Conservation (phyloP, 2,329 filamentous ascomycete genomes). For the Ceratocystiopsis minuta region DNA sequence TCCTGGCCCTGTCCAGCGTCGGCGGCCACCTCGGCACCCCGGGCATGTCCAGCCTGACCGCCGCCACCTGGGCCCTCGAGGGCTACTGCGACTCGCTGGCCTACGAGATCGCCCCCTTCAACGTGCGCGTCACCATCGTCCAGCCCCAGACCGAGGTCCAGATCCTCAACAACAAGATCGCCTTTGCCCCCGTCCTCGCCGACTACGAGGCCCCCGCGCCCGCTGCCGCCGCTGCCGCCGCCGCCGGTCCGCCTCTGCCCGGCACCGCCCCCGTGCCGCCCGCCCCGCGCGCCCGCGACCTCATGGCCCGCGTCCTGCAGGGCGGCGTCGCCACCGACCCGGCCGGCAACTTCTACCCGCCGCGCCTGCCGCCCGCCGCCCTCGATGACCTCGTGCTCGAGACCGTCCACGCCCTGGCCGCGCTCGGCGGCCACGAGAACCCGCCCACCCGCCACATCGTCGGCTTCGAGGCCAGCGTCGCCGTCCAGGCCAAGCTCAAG, state of each 20-base stretch:
- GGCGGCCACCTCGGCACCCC: slow-evolving; percentile 87
- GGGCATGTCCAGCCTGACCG: slow-evolving; percentile 77
- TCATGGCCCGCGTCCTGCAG: slow-evolving; percentile 65
- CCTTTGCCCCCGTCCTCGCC: slow-evolving; percentile 59
- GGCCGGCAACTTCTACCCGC: slow-evolving; percentile 53
- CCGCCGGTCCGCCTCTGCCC: too few species aligned
- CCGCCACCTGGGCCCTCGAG: slow-evolving; percentile 85
- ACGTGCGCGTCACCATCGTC: slow-evolving; percentile 87
- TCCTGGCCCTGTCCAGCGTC: slow-evolving; percentile 77
- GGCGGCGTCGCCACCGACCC: slow-evolving; percentile 40
- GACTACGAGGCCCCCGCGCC: slow-evolving; percentile 15
- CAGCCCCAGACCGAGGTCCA: slow-evolving; percentile 90
- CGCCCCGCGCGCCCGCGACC: slow-evolving; percentile 67
- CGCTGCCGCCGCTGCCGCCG: slow-evolving; percentile 39
- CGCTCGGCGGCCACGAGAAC: slow-evolving; percentile 90
- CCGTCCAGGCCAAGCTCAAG: slow-evolving; percentile 90
- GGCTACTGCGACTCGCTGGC: slow-evolving; percentile 90
- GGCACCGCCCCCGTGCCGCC: neutral
- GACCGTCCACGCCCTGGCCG: slow-evolving; percentile 77
- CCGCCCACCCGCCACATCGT: slow-evolving; percentile 89
- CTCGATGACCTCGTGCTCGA: slow-evolving; percentile 64
- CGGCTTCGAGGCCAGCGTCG: slow-evolving; percentile 68
- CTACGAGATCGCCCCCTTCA: slow-evolving; percentile 93
- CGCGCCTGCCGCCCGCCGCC: slow-evolving; percentile 48
- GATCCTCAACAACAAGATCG: slow-evolving; percentile 71